A percentile compares a stretch with the other conserved stretches of the same genome.
These are phyloP conservation scores for Panaeolus cyanescens DNA, from an alignment of 768 basidiomycete species.

Conservation along the genomic window DNA sequence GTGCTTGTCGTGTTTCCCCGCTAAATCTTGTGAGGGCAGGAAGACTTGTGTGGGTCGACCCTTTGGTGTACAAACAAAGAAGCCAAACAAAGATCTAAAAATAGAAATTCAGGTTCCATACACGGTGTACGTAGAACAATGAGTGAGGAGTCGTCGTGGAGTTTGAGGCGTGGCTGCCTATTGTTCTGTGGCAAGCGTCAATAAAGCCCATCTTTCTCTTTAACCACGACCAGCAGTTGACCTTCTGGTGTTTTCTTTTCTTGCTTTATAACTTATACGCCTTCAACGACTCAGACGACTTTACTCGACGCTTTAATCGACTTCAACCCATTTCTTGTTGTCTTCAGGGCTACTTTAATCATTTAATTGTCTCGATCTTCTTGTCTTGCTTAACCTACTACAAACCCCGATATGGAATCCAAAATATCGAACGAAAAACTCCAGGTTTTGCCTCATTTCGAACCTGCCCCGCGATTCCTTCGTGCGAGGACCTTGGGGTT, in stretches of 20 bases:
- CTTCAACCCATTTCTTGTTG: neutral
- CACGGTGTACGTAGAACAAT: neutral
- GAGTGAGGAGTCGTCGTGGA: neutral
- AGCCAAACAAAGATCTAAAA: neutral
- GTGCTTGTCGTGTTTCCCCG: too few species aligned
- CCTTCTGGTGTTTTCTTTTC: neutral
- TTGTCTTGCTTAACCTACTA: neutral
- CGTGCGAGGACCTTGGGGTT: slow-evolving; percentile 13
- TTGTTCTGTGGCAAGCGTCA: neutral
- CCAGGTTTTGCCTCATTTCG: neutral
- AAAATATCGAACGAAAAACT: neutral
- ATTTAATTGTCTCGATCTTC: neutral
- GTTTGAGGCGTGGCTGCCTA: neutral
- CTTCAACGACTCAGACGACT: neutral
- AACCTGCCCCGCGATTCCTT: slow-evolving; percentile 11
- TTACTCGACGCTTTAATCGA: neutral
- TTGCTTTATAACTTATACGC: neutral
- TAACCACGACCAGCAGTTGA: neutral
- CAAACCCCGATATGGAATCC: neutral
- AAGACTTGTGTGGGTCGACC: too few species aligned
- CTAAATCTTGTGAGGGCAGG: too few species aligned
- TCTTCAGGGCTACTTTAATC: neutral
- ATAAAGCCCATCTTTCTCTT: neutral
- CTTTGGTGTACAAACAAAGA: neutral
- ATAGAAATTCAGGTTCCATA: neutral